Conservation (phyloP, 2,329 filamentous ascomycete species). For the Graphilbum ipis-grandicollis region DNA sequence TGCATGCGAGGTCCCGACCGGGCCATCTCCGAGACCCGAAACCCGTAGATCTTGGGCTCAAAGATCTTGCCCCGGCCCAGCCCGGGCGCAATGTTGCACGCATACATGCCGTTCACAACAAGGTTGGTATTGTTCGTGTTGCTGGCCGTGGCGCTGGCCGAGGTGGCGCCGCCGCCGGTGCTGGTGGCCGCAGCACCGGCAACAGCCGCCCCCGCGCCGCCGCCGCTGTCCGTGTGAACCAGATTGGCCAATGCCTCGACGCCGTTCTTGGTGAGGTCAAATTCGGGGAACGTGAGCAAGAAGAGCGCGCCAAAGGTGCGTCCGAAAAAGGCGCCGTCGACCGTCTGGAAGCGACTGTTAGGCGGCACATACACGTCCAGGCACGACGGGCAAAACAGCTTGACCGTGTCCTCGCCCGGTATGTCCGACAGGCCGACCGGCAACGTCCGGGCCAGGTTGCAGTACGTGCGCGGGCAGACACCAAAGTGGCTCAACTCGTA, state of each 20-base stretch:
- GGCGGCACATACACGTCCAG: slow-evolving; percentile 94
- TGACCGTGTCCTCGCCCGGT: slow-evolving; percentile 91
- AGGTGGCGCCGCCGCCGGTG: not conserved
- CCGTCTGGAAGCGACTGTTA: slow-evolving; percentile 91
- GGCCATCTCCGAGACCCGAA: slow-evolving; percentile 80
- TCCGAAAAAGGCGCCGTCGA: slow-evolving; percentile 95
- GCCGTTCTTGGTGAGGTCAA: slow-evolving; percentile 65
- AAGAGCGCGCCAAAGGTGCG: slow-evolving; percentile 95
- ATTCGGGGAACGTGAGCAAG: slow-evolving; percentile 95
- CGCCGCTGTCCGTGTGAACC: slow-evolving; percentile 6
- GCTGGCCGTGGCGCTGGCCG: no score
- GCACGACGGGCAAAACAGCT: slow-evolving; percentile 93
- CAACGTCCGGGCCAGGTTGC: slow-evolving; percentile 75
- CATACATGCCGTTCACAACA: slow-evolving; percentile 71
- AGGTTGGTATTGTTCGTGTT: not conserved
- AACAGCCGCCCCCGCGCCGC: not conserved
- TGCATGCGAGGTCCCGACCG: slow-evolving; percentile 89
- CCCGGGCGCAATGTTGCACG: slow-evolving; percentile 75
- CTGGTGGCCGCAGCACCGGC: not conserved
- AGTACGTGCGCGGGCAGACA: slow-evolving; percentile 84
- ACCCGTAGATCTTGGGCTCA: slow-evolving; percentile 91
- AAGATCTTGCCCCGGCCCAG: slow-evolving; percentile 73
- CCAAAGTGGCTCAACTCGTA: slow-evolving; percentile 96
- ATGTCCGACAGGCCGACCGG: slow-evolving; percentile 90
- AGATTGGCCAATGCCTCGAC: slow-evolving; percentile 32